A percentile compares a stretch with the other conserved stretches of the same genome.
These are phyloP conservation scores for Przewalskia tangutica DNA, from an alignment of 257 asterid genomes.

Conservation along the genomic window DNA sequence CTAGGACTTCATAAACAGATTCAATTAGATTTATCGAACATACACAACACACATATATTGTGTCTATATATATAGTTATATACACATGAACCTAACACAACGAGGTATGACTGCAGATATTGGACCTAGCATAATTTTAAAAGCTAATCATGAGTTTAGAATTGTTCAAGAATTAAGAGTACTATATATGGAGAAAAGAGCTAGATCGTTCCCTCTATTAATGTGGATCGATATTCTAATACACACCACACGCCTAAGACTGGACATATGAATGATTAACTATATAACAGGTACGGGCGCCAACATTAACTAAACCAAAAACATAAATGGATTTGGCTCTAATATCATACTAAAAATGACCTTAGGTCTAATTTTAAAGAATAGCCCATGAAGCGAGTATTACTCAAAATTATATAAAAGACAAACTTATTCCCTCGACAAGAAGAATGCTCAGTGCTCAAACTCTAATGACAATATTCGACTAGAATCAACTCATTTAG, in stretches of 20 bases:
- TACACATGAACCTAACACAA: not conserved
- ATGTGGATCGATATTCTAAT: no score
- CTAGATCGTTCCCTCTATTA: not conserved
- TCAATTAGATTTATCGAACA: not conserved
- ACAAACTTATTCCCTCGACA: no score
- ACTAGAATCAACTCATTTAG: no score
- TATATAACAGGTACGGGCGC: not conserved
- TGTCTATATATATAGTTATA: not conserved
- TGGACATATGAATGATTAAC: not conserved
- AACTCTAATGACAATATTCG: no score
- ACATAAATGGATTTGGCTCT: not conserved
- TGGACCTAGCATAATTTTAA: not conserved
- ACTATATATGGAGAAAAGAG: not conserved
- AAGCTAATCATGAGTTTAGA: not conserved
- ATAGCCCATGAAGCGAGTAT: not conserved
- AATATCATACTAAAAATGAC: not conserved
- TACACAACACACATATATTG: no score
- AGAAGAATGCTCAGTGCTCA: no score
- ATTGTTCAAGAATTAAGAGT: not conserved
- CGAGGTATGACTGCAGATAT: not conserved
- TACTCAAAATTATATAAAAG: no score
- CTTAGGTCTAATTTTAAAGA: not conserved
- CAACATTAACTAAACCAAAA: not conserved
- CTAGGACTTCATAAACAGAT: not conserved
- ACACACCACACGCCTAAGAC: not conserved